These are phyloP conservation scores for Rhytidiadelphus loreus DNA, from an alignment of 225 moss, liverwort and hornwort species.

Conservation along the genomic window DNA sequence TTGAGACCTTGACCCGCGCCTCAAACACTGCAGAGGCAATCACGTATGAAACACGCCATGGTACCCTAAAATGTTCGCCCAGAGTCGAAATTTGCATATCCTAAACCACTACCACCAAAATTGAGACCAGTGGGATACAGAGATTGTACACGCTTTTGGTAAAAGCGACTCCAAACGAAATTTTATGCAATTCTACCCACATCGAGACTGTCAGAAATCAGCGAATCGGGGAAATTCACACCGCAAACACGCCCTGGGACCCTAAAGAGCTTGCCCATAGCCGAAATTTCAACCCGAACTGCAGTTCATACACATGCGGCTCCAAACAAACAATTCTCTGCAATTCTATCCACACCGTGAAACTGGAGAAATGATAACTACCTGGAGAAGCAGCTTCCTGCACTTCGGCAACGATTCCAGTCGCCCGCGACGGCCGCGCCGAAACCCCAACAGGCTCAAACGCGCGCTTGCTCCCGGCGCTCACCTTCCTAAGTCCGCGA, in stretches of 20 bases:
- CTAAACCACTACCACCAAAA: background rate
- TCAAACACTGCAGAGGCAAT: background rate
- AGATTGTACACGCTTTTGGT: background rate
- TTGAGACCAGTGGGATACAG: background rate
- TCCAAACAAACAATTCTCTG: background rate
- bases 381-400: slow-evolving; percentile 33
- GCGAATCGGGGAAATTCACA: background rate
- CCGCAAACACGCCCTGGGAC: background rate
- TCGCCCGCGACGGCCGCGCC: background rate
- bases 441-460: slow-evolving; percentile 9
- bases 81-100: background rate
- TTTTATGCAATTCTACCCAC: background rate
- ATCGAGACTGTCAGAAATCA: background rate
- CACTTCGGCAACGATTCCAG: slow-evolving; percentile 19
- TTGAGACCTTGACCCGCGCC: background rate
- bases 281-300: background rate
- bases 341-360: background rate
- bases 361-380: background rate
- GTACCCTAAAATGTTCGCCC: background rate
- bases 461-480: background rate
- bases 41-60: background rate
- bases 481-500: slow-evolving; percentile 26
- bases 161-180: background rate
- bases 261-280: background rate
- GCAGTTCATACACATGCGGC: background rate